phyloP scores from a whole-genome alignment of 1,284 basidiomycete species.

The Agroathelia rolfsii region DNA sequence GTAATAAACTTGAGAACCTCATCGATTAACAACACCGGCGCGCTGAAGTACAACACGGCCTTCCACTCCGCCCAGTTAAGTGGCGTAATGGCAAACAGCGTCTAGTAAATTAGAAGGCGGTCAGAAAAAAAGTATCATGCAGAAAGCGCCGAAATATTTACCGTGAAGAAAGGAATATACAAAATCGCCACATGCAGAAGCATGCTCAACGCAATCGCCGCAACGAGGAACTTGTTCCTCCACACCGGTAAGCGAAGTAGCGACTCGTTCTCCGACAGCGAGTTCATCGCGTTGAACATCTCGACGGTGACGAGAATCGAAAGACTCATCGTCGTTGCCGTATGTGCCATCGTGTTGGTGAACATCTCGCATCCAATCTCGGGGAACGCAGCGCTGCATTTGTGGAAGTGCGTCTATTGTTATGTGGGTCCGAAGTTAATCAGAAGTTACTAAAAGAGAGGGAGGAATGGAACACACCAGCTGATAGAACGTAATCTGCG shows the following conservation, averaged over 20 bases:
- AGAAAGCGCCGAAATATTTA: constrained; percentile 28
- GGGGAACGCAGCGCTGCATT: constrained; percentile 75
- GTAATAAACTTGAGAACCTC: constrained; percentile 85
- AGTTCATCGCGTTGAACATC: constrained; percentile 99
- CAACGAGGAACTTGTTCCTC: constrained; percentile 90
- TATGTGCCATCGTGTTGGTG: constrained; percentile 71
- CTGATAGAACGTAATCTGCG: constrained; percentile 89
- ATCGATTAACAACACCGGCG: constrained; percentile 85
- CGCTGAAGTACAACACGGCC: constrained; percentile 84
- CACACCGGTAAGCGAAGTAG: constrained; percentile 82
- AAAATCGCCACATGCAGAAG: constrained; percentile 87
- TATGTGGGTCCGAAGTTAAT: constrained; percentile 12
- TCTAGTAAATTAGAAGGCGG: constrained; percentile 30
- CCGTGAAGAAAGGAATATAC: constrained; percentile 91
- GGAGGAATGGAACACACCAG: constrained; percentile 48
- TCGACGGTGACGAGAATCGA: constrained; percentile 92
- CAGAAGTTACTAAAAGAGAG: constrained; percentile 5
- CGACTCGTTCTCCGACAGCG: constrained; percentile 95
- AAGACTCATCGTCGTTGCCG: constrained; percentile 92
- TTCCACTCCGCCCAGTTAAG: constrained; percentile 92
- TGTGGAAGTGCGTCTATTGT: constrained; percentile 96
- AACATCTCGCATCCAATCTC: constrained; percentile 94
- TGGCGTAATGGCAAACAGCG: constrained; percentile 87
- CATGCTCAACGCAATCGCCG: constrained; percentile 84
- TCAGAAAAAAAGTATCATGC: constrained; percentile 2